Evolutionary conservation across 2,329 filamentous ascomycete species (phyloP), one percentile per base, ranked within the genome.

Genomic region (Alternaria sp.): DNA sequence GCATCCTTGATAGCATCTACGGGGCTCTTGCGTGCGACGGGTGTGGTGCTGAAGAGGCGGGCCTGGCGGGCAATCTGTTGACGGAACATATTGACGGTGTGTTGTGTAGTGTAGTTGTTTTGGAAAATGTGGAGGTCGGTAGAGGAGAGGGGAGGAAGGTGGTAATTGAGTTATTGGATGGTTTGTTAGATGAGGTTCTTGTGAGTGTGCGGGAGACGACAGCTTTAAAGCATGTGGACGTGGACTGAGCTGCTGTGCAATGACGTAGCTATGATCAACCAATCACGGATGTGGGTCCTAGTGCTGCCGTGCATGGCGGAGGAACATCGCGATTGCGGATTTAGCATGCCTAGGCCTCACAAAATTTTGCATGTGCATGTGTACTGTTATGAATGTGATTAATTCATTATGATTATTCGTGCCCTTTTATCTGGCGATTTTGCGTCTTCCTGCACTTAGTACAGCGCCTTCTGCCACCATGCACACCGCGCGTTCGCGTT

Each of bases 1-100:
- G 85, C 83, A 43, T 89, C 85, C 76, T 88, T 89, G 66, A 84
- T 84, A 7, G 80, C 73, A 45, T 89, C 85, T 49, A 85, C 76
- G 36, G 84, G 82, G 41, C 82, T 80, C 78, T 85, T 88, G 54
- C 85, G 78, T 20, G 76, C 70, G 45, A 77, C 69, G 40, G 80
- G 73, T 11, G 85, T 83, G 62, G 85, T 87, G 72, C 84, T 85
- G 80, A 89, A 86, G 54, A 81, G 80, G 75, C 82, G 81, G 54
- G 75, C 74, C 70, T 83, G 79, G 69, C 81, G 79, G 70, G 75
- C 71, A 69, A 82, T 66, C 51, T 78, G 77, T 67, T 79, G 75
- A 62, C 82, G 81, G 75, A 81, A 81, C 82, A 85, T 84, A 46
- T 32, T 83, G 74, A 62, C 59, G 56, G 43, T 56, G 34, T 62